Evolutionary conservation across 2,329 filamentous ascomycete species (phyloP), one percentile per base, ranked within the genome.

Genomic region (Colletotrichum cuscutae): DNA sequence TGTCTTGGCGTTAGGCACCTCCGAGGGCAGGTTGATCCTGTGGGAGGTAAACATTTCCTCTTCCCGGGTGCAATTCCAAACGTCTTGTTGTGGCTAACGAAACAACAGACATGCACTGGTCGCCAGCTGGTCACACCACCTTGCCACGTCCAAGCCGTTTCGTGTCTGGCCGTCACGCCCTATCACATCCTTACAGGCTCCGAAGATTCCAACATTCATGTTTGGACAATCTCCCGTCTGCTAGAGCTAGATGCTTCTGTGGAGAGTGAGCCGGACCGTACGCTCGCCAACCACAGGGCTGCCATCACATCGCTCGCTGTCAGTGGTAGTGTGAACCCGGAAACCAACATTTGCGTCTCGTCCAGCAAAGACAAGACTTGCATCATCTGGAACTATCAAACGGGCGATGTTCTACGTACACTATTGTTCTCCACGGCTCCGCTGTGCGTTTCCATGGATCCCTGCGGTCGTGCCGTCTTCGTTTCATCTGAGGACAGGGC

Each of bases 321-420:
- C 56, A 92, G 93, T 22, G 91, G 94, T 78, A 92, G 93, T 79
- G 86, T 88, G 72, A 92, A 90, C 80, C 80, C 84, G 19, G 90
- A 91, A 77, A 93, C 93, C 71, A 96, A 94, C 81, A 91, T 98
- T 73, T 95, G 93, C 72, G 89, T 98, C 24, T 97, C 96, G 3
- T 90, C 92, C 7, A 94, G 94, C 76, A 91, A 90, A 77, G 97
- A 98, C 84, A 95, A 94, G 82, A 97, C 94, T 8, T 94, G 94
- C 77, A 92, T 98, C 78, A 87, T 97, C 73, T 99, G 97, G 97
- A 95, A 98, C 83, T 97, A 97, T 80, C 90, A 92, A 74, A 94
- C 91, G 0, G 94, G 94, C 52, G 89, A 90, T 73, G 86, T 93
- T 12, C 85, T 98, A 70, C 91, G 95, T 56, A 98, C 95, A 4